Evolutionary conservation across 1,139 yeast genomes (phyloP).

Genomic region (Blastobotrys proliferans): DNA sequence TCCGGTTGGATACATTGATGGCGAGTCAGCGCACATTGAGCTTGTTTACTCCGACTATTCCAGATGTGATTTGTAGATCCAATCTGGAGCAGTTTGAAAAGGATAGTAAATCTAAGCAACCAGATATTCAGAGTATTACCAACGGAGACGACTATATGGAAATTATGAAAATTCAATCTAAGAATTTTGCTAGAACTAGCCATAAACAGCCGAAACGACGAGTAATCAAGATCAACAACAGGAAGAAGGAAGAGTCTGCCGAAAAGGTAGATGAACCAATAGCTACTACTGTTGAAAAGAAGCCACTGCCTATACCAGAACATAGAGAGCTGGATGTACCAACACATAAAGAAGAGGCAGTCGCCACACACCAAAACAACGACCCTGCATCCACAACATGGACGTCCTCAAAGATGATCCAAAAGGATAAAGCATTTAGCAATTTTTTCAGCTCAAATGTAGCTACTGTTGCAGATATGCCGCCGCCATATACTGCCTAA

Average conservation of each 20-base stretch:
- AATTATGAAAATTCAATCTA: constrained; percentile 28
- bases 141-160: constrained; percentile 28
- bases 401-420: too few species aligned
- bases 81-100: constrained; percentile 28
- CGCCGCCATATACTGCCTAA: constrained; percentile 9
- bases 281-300: not conserved
- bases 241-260: not conserved
- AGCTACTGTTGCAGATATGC: constrained; percentile 7
- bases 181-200: constrained; percentile 24
- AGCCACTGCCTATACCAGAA: too few species aligned
- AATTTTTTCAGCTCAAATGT: constrained; percentile 7
- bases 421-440: too few species aligned
- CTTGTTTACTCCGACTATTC: constrained; percentile 56
- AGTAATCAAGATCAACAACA: constrained; percentile 21
- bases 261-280: too few species aligned
- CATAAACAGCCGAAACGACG: constrained; percentile 31
- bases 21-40: constrained; percentile 78
- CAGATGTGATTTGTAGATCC: constrained; percentile 54
- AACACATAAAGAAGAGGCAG: constrained; percentile 7
- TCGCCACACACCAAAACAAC: constrained; percentile 5
- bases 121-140: constrained; percentile 19
- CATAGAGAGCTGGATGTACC: not conserved
- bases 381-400: too few species aligned
- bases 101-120: constrained; percentile 16
- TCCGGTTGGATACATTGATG: constrained; percentile 64